Conservation (phyloP, 192 early-diverging fungal species). For the Gonapodya prolifera region DNA sequence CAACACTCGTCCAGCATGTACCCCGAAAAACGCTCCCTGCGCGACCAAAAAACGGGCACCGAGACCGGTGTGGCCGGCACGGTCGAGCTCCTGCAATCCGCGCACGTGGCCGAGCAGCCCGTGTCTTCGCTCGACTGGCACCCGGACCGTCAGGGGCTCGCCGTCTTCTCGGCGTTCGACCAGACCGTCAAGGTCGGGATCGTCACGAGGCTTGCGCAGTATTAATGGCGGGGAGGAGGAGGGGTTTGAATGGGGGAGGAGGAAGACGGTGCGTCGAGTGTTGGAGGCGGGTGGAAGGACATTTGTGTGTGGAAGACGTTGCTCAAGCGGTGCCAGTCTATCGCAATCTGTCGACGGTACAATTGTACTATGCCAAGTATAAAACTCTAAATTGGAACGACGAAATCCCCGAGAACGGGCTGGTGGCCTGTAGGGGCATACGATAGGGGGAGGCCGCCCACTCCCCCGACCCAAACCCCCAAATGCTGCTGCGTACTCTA, state of each 20-base stretch:
- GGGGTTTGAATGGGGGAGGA: neutral
- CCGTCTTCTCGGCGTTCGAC: constrained; percentile 52
- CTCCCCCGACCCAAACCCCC: too few relatives aligned
- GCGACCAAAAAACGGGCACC: constrained; percentile 21
- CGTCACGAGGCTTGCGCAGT: constrained; percentile 35
- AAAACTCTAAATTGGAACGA: neutral
- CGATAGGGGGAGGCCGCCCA: too few relatives aligned
- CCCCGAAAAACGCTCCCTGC: constrained; percentile 22
- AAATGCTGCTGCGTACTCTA: too few relatives aligned
- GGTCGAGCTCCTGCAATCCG: constrained; percentile 18
- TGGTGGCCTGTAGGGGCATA: neutral
- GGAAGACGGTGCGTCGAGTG: too few relatives aligned
- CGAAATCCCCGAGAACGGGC: neutral
- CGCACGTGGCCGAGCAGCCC: constrained; percentile 48
- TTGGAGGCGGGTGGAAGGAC: too few relatives aligned
- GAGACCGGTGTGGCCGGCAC: constrained; percentile 18
- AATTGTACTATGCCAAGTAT: neutral
- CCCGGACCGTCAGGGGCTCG: constrained; percentile 48
- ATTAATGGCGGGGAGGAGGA: neutral
- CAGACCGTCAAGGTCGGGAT: constrained; percentile 48
- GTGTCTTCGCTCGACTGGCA: constrained; percentile 55
- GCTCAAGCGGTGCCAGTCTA: too few relatives aligned
- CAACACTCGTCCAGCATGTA: too few relatives aligned
- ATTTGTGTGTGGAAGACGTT: too few relatives aligned
- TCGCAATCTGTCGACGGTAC: too few relatives aligned